These are phyloP conservation scores for Fonsecaea nubica DNA, from an alignment of 2,329 filamentous ascomycete genomes.

Conservation along the genomic window DNA sequence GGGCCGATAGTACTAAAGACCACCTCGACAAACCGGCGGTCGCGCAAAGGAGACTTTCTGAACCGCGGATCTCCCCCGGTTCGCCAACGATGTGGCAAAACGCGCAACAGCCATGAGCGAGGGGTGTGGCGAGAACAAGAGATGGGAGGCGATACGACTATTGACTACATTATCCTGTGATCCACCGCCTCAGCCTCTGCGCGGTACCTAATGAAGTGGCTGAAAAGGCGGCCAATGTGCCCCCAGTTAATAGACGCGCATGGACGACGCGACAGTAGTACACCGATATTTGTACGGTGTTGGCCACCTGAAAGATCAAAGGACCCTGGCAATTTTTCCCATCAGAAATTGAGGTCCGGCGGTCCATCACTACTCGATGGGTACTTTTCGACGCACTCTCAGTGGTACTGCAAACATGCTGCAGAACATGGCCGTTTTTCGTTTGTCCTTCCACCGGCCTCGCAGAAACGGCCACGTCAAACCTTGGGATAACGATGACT, in stretches of 20 bases:
- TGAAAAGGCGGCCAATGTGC: slow-evolving; percentile 22
- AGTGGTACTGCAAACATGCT: slow-evolving; percentile 25
- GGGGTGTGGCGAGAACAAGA: slow-evolving; percentile 13
- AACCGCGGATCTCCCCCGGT: slow-evolving; percentile 20
- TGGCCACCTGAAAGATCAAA: slow-evolving; percentile 16
- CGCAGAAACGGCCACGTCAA: slow-evolving; percentile 35
- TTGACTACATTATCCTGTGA: neutral
- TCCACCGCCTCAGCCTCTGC: slow-evolving; percentile 6
- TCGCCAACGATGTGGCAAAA: slow-evolving; percentile 19
- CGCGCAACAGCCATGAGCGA: slow-evolving; percentile 4
- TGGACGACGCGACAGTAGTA: slow-evolving; percentile 11
- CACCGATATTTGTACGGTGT: slow-evolving; percentile 11
- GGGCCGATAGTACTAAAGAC: slow-evolving; percentile 22
- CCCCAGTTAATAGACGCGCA: slow-evolving; percentile 12
- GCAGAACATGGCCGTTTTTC: slow-evolving; percentile 28
- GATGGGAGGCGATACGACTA: neutral
- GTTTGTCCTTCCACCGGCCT: slow-evolving; percentile 21
- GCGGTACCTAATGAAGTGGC: slow-evolving; percentile 6
- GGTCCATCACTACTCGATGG: slow-evolving; percentile 10
- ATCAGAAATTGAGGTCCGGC: slow-evolving; percentile 15
- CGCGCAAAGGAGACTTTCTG: slow-evolving; percentile 18
- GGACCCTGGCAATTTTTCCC: slow-evolving; percentile 1
- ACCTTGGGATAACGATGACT: slow-evolving; percentile 23
- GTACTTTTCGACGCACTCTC: slow-evolving; percentile 2
- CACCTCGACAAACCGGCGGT: slow-evolving; percentile 21